A percentile compares a stretch with the other conserved stretches of the same genome.
Evolutionary conservation across 1,139 yeast genomes (phyloP).

Genomic region (Yamadazyma songkhlaensis): DNA sequence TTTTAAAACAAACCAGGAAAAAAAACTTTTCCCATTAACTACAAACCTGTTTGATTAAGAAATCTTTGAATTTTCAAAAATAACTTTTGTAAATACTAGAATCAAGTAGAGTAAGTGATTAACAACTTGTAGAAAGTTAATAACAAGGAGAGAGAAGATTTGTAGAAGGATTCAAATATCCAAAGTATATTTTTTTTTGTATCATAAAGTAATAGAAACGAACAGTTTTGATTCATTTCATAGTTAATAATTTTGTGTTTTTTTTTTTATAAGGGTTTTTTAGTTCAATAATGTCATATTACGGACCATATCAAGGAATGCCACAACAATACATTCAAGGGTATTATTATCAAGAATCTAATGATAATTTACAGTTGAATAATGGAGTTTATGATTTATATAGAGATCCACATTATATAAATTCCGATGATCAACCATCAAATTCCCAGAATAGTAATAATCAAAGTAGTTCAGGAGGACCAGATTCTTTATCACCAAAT

Average conservation of each 20-base stretch:
- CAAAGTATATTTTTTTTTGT: constrained; percentile 1
- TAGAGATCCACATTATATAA: constrained; percentile 6
- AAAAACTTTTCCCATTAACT: neutral
- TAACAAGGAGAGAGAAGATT: too few species aligned
- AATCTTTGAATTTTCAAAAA: too few species aligned
- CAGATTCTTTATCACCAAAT: constrained; percentile 11
- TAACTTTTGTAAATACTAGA: too few species aligned
- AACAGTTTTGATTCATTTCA: too few species aligned
- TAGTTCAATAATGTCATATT: constrained; percentile 34
- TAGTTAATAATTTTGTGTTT: neutral
- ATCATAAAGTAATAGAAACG: neutral
- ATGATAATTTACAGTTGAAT: constrained; percentile 10
- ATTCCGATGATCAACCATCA: constrained; percentile 1
- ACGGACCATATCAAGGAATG: constrained; percentile 42
- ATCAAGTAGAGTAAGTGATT: too few species aligned
- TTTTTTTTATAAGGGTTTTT: neutral
- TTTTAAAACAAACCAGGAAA: too few species aligned
- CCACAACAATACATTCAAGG: constrained; percentile 38
- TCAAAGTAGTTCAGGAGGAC: constrained; percentile 2
- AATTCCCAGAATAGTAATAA: neutral
- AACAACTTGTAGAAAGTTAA: too few species aligned
- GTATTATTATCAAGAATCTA: constrained; percentile 24
- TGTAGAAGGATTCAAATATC: too few species aligned
- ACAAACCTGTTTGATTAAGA: neutral
- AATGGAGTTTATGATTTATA: constrained; percentile 10